Evolutionary conservation across 202 grass and related monocot genomes (phyloP).

Genomic region (Bolboschoenoplectus hybrid): DNA sequence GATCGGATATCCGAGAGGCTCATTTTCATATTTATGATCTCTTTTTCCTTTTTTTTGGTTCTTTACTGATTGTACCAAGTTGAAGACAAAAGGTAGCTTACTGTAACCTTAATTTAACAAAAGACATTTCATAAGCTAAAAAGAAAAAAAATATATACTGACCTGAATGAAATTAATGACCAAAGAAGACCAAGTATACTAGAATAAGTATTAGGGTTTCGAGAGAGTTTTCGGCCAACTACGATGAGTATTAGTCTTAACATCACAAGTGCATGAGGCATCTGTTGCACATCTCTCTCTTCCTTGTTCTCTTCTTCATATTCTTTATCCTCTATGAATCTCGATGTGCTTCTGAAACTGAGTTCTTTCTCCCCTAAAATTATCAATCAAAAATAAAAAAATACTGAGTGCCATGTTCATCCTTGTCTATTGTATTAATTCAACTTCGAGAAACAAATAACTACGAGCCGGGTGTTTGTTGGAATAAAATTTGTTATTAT

Average conservation of each 20-base stretch:
- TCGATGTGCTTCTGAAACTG: conserved; percentile 47
- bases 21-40: neutral
- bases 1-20: neutral
- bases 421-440: neutral
- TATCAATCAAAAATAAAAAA: neutral
- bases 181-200: conserved; percentile 51
- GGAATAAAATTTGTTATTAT: neutral
- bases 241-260: conserved; percentile 42
- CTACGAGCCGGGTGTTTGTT: neutral
- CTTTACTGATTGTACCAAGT: neutral
- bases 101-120: neutral
- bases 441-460: neutral
- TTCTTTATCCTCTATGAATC: conserved; percentile 28
- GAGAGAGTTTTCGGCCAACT: conserved; percentile 46
- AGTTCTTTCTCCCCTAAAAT: conserved; percentile 41
- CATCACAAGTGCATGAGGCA: conserved; percentile 45
- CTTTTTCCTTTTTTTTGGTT: neutral
- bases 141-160: neutral
- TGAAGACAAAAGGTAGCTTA: neutral
- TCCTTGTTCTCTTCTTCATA: conserved; percentile 31
- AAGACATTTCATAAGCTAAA: neutral
- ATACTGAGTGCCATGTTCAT: neutral
- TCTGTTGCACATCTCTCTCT: conserved; percentile 27
- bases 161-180: conserved; percentile 53
- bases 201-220: conserved; percentile 51